phyloP scores from a whole-genome alignment of 345 rosid genomes.

The Gossypium rotundifolium region DNA sequence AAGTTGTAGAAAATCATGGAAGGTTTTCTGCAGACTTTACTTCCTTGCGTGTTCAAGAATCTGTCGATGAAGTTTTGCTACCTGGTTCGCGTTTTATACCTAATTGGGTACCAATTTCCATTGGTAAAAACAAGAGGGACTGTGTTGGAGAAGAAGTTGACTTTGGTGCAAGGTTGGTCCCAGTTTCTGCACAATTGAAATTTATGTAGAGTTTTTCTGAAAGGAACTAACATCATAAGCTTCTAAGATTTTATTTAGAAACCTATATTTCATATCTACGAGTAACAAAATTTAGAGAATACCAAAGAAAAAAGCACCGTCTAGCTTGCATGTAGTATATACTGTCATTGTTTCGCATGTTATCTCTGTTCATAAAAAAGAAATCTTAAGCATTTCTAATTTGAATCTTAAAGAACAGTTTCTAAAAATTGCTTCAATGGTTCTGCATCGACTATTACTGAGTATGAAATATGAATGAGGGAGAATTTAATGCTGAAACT shows the following conservation, averaged over 20 bases:
- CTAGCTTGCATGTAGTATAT: background rate
- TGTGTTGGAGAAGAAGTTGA: conserved; percentile 43
- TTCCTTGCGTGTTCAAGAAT: conserved; percentile 37
- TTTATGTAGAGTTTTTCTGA: background rate
- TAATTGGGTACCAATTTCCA: conserved; percentile 74
- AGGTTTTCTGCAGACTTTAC: conserved; percentile 28
- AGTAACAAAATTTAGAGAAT: background rate
- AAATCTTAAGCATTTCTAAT: background rate
- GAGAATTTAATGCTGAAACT: background rate
- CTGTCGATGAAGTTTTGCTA: conserved; percentile 35
- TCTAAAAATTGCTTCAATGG: background rate
- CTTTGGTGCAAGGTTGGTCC: conserved; percentile 75
- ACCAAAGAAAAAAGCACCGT: background rate
- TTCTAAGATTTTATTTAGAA: background rate
- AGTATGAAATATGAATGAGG: background rate
- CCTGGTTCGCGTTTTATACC: conserved; percentile 60
- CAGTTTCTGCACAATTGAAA: background rate
- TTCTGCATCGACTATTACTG: background rate
- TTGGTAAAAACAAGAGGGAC: conserved; percentile 28
- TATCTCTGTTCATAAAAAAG: background rate
- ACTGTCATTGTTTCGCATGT: background rate
- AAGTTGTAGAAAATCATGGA: conserved; percentile 14
- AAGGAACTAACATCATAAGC: background rate
- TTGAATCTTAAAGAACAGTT: background rate
- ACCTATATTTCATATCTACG: background rate